Evolutionary conservation across 768 basidiomycete genomes (phyloP).

Genomic region (Trametes elegans): DNA sequence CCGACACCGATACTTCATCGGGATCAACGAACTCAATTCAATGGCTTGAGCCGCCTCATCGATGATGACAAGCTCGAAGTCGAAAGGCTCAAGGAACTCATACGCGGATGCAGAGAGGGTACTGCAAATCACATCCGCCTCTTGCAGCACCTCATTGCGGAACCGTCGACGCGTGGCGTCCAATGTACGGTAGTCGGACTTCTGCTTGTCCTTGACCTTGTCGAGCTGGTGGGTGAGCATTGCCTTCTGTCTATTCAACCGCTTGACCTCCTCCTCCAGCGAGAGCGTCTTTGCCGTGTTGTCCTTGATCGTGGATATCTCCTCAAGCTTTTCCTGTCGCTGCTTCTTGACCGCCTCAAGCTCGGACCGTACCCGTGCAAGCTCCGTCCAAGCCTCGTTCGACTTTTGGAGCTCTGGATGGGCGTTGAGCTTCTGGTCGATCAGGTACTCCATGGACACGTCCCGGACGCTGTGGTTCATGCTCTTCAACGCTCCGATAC

Average conservation of each 20-base stretch:
- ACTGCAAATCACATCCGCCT: slow-evolving; percentile 91
- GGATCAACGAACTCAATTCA: slow-evolving; percentile 92
- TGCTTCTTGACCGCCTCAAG: slow-evolving; percentile 65
- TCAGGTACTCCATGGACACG: slow-evolving; percentile 82
- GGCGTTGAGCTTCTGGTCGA: slow-evolving; percentile 68
- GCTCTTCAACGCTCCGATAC: slow-evolving; percentile 76
- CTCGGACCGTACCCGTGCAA: slow-evolving; percentile 59
- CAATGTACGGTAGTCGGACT: slow-evolving; percentile 74
- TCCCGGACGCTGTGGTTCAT: slow-evolving; percentile 82
- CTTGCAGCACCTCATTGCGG: slow-evolving; percentile 71
- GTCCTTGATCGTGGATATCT: slow-evolving; percentile 55
- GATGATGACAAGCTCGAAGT: slow-evolving; percentile 95
- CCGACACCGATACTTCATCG: slow-evolving; percentile 81
- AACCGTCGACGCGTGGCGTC: slow-evolving; percentile 78
- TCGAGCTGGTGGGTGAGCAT: slow-evolving; percentile 69
- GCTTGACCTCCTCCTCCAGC: slow-evolving; percentile 71
- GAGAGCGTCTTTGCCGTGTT: slow-evolving; percentile 50
- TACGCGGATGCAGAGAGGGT: slow-evolving; percentile 94
- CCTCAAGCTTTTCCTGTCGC: slow-evolving; percentile 57
- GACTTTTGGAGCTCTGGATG: slow-evolving; percentile 36
- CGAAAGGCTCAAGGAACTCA: slow-evolving; percentile 74
- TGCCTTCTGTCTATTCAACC: slow-evolving; percentile 63
- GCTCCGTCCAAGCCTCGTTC: slow-evolving; percentile 56
- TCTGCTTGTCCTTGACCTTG: slow-evolving; percentile 76
- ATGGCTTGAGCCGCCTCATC: slow-evolving; percentile 98